Evolutionary conservation across 164 flowering plant species (phyloP), one percentile per base, ranked within the genome.

Genomic region (Berberis thunbergii): DNA sequence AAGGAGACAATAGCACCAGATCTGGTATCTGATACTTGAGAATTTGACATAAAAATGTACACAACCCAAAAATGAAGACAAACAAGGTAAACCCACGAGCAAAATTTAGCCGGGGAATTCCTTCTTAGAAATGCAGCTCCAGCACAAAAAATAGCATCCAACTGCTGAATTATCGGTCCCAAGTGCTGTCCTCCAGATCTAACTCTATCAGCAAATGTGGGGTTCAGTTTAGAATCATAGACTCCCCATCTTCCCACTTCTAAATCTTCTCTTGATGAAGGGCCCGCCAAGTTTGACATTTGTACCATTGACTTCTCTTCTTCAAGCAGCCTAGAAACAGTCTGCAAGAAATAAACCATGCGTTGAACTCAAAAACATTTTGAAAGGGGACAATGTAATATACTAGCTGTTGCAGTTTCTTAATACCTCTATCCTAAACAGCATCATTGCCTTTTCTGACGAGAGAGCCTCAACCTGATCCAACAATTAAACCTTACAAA

Each of bases 1-100:
- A 88, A 74, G 57, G 96, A 90, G 67, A 90, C 12, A 40, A 85
- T 80, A 7, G 97, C 97, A 69, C 97, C 97, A 11, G 97, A 82
- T 58, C 67, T 73, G 41, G 52, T 49, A 59, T 73, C 74, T 9
- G 89, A 72, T 9, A 76, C 69, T 26, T 73, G 77, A 38, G 96
- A 80, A 64, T 83, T 84, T 12, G 96, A 85, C 71, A 66, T 67
- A 8, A 93, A 77, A 66, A 90, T 93, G 59, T 93, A 93, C 54
- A 83, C 56, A 57, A 87, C 97, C 98, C 98, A 90, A 8, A 87
- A 63, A 71, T 93, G 98, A 64, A 93, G 92, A 81, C 86, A 86
- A 11, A 84, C 77, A 9, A 88, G 70, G 79, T 93, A 93, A 52
- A 79, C 73, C 44, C 82, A 4, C 6, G 92, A 67, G 82, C 86